These are phyloP conservation scores for Podila epicladia DNA, from an alignment of 192 early-diverging fungal species.

Conservation along the genomic window DNA sequence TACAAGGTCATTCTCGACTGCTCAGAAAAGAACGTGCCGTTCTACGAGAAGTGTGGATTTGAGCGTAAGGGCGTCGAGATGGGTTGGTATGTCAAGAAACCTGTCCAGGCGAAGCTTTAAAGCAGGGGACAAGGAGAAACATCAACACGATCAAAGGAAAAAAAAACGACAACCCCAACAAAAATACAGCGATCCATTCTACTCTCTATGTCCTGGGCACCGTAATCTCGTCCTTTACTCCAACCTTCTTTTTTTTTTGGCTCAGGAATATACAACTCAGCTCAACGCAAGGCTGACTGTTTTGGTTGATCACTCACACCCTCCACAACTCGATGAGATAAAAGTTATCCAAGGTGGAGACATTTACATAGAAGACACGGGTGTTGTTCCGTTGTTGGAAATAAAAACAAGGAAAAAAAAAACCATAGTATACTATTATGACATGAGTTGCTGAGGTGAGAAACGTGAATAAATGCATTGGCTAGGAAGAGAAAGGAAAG, in stretches of 20 bases:
- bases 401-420: no score
- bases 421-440: no score
- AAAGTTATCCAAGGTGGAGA: no score
- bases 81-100: slow-evolving; percentile 66
- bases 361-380: no score
- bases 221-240: background rate
- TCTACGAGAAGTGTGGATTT: slow-evolving; percentile 91
- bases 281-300: background rate
- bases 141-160: no score
- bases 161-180: background rate
- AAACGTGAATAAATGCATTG: no score
- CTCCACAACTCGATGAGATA: background rate
- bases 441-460: no score
- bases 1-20: slow-evolving; percentile 81
- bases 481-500: no score
- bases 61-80: slow-evolving; percentile 76
- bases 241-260: background rate
- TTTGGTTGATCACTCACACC: background rate
- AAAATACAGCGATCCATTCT: background rate
- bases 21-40: slow-evolving; percentile 82
- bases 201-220: background rate
- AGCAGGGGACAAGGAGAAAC: background rate
- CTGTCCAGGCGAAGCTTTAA: slow-evolving; percentile 30
- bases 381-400: no score
- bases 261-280: background rate